phyloP scores from a whole-genome alignment of 306 rosid genomes.

The Acmispon strigosus region DNA sequence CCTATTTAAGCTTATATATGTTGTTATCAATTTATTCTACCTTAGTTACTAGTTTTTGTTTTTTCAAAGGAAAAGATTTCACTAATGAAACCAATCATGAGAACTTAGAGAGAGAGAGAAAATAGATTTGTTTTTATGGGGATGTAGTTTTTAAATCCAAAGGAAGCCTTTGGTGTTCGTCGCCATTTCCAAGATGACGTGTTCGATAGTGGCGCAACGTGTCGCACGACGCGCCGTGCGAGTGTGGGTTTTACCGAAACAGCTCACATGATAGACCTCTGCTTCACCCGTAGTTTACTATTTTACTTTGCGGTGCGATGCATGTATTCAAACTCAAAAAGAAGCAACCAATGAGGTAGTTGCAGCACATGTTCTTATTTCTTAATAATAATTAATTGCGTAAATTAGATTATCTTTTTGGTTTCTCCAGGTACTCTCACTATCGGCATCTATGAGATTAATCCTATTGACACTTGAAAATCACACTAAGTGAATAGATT shows the following conservation, averaged over 20 bases:
- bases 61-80: neutral
- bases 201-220: slow-evolving; percentile 17
- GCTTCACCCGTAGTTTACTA: slow-evolving; percentile 6
- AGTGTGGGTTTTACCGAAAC: neutral
- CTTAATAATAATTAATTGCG: neutral
- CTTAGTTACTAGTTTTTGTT: too few species aligned
- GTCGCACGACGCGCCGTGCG: slow-evolving; percentile 21
- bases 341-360: neutral
- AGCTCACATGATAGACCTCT: slow-evolving; percentile 33
- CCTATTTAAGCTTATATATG: too few species aligned
- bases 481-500: too few species aligned
- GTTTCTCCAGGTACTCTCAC: too few species aligned
- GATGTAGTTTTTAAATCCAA: slow-evolving; percentile 28
- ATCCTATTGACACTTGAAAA: too few species aligned
- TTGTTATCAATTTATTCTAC: too few species aligned
- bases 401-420: slow-evolving; percentile 3
- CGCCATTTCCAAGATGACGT: slow-evolving; percentile 39
- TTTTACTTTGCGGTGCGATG: slow-evolving; percentile 23
- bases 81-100: slow-evolving; percentile 16
- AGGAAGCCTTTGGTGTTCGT: slow-evolving; percentile 40
- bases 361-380: slow-evolving; percentile 14
- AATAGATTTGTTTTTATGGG: neutral
- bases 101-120: slow-evolving; percentile 16
- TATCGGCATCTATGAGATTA: too few species aligned
- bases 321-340: slow-evolving; percentile 8